Base-by-base conservation (phyloP, 192 early-diverging fungal genomes). In the Gamsiella multidivaricata region DNA sequence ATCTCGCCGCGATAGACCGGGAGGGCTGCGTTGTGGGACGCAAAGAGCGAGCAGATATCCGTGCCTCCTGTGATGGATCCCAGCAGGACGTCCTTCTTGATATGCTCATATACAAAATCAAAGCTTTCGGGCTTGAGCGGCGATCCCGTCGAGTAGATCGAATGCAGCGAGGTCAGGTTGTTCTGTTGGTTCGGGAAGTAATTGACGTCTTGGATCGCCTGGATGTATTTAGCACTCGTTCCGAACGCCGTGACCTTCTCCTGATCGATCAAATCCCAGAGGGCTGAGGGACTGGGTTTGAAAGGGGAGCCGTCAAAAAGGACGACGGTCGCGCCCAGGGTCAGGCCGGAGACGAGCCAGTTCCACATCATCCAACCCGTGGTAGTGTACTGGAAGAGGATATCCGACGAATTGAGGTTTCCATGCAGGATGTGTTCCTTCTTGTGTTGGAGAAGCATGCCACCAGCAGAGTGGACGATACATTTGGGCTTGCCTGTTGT, bases 331-430 rank as follows among this genome's bases (percentile, higher is more conserved):
- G 84, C 70, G 25, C 96, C 96, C 26, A 91, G 80, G 18, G 85
- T 86, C n/a, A 98, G 83, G 20, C 88, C 94, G 20, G 87, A 83
- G 2, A 96, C 87, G 28, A 97, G 88, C 97, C 97, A 99, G 82
- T 99, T 98, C 96, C 96, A 99, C 97, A 99, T 99, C 97, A 99
- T 99, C 94, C 94, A 96, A 4, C 94, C 94, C 5, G 93, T 96
- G 1, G 93, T 94, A 1, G 93, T 93, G 69, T 94, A 95, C 71
- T 98, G 96, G 70, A 99, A 92, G 61, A 94, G 82, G 2, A 94
- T 88, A 74, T 97, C 96, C n/a, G 86, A 75, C 7, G 84, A 65
- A 0, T 73, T 83, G 60, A 98, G 71, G 56, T 91, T 86, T 25
- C 93, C 94, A 47, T 97, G 94, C 47, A 98, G 89, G 23, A 92